phyloP scores from a whole-genome alignment of 305 asterid species.

The Andrographis paniculata region DNA sequence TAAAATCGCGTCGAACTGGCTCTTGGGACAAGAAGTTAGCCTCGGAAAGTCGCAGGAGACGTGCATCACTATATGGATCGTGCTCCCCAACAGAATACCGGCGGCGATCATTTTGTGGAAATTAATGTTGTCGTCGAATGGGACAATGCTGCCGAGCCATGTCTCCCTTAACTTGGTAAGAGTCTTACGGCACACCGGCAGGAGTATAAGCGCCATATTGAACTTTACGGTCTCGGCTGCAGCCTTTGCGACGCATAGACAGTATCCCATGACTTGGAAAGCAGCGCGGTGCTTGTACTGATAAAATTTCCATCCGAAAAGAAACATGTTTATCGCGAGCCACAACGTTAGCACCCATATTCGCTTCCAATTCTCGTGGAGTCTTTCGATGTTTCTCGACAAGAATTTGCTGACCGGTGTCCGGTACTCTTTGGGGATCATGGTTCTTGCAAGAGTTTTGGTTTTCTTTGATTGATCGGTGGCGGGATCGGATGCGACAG shows the following conservation, averaged over 20 bases:
- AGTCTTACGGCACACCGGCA: slow-evolving; percentile 82
- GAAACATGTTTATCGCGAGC: slow-evolving; percentile 37
- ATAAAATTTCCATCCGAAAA: slow-evolving; percentile 56
- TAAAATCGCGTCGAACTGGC: slow-evolving; percentile 33
- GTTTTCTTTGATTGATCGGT: slow-evolving; percentile 22
- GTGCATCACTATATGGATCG: slow-evolving; percentile 43
- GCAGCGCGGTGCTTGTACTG: slow-evolving; percentile 33
- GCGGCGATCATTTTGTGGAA: slow-evolving; percentile 74
- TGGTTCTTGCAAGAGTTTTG: slow-evolving; percentile 55
- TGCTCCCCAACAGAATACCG: slow-evolving; percentile 36
- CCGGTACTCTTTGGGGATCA: slow-evolving; percentile 74
- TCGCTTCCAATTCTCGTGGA: slow-evolving; percentile 61
- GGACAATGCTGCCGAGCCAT: slow-evolving; percentile 48
- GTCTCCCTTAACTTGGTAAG: slow-evolving; percentile 66
- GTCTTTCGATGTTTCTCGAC: slow-evolving; percentile 32
- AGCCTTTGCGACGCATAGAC: slow-evolving; percentile 79
- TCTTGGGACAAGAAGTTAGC: slow-evolving; percentile 44
- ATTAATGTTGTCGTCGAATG: slow-evolving; percentile 80
- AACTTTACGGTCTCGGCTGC: slow-evolving; percentile 78
- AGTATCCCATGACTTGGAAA: slow-evolving; percentile 68
- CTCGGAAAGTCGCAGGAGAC: slow-evolving; percentile 54
- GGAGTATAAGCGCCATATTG: slow-evolving; percentile 83
- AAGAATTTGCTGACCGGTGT: slow-evolving; percentile 64
- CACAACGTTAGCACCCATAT: slow-evolving; percentile 55
- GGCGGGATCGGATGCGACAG: slow-evolving; percentile 40